These are phyloP conservation scores for Vaccinium corymbosum DNA, from an alignment of 148 eudicot genomes.

Conservation along the genomic window DNA sequence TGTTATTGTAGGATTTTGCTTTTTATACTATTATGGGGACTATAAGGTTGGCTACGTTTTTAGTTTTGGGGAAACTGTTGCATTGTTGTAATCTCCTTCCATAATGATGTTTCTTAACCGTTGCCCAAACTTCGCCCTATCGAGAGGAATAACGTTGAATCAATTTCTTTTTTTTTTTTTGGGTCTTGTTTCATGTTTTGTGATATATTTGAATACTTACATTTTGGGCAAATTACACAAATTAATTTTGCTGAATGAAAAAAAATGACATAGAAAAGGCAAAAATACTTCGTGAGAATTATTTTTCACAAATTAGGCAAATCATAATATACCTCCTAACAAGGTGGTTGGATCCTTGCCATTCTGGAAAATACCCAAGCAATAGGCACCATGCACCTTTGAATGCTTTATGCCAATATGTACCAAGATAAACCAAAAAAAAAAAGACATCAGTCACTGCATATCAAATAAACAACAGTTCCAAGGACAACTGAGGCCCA, in stretches of 20 bases:
- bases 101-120: background rate
- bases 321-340: constrained; percentile 71
- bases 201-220: background rate
- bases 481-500: constrained; percentile 6
- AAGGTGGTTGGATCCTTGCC: constrained; percentile 90
- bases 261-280: background rate
- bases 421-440: background rate
- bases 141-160: background rate
- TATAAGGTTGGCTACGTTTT: background rate
- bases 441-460: background rate
- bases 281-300: background rate
- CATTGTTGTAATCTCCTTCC: background rate
- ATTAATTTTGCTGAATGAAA: background rate
- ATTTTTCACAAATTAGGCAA: background rate
- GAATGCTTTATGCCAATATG: constrained; percentile 53
- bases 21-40: no score
- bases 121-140: background rate
- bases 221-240: background rate
- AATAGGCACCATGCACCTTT: constrained; percentile 83
- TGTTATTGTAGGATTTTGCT: background rate
- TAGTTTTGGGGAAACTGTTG: background rate
- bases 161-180: background rate
- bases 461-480: constrained; percentile 7
- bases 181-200: background rate
- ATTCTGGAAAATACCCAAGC: constrained; percentile 88